Percentiles rank a stretch among this genome's conserved stretches.
Evolutionary conservation across 192 early-diverging fungal species (phyloP).

Genomic region (Cetraspora pellucida): DNA sequence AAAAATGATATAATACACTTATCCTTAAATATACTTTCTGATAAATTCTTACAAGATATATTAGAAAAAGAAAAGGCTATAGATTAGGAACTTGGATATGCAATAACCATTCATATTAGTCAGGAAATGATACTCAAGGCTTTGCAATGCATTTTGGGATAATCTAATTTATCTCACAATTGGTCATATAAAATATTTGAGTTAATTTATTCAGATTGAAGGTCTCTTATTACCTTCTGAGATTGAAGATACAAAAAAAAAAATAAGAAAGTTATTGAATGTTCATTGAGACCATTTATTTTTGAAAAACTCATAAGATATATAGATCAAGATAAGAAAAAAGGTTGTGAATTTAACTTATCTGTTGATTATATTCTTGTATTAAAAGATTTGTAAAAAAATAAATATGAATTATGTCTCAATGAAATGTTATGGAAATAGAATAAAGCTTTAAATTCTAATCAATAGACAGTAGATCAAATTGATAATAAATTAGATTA

Average conservation of each 20-base stretch:
- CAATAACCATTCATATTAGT: constrained; percentile 21
- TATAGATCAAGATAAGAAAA: constrained; percentile 11
- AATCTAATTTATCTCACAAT: constrained; percentile 26
- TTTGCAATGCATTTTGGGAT: no score
- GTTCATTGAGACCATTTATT: background rate
- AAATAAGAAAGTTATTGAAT: background rate
- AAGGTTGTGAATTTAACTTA: constrained; percentile 1
- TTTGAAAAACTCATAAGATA: constrained; percentile 22
- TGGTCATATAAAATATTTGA: constrained; percentile 23
- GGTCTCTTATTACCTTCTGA: no score
- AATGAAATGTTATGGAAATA: constrained; percentile 17
- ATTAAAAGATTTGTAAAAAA: no score
- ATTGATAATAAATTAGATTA: constrained; percentile 17
- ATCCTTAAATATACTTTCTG: no score
- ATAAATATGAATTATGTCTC: constrained; percentile 4
- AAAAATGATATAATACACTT: no score
- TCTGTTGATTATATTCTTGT: constrained; percentile 4
- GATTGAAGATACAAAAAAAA: constrained; percentile 15
- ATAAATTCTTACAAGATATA: no score
- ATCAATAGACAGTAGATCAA: constrained; percentile 9
- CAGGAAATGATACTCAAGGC: no score
- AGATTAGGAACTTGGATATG: constrained; percentile 25
- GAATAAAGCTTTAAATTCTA: background rate
- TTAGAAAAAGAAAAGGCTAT: background rate
- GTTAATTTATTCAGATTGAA: constrained; percentile 2